These are phyloP conservation scores for Pseudogymnoascus sp. DNA, from an alignment of 2,329 filamentous ascomycete species.

Conservation along the genomic window DNA sequence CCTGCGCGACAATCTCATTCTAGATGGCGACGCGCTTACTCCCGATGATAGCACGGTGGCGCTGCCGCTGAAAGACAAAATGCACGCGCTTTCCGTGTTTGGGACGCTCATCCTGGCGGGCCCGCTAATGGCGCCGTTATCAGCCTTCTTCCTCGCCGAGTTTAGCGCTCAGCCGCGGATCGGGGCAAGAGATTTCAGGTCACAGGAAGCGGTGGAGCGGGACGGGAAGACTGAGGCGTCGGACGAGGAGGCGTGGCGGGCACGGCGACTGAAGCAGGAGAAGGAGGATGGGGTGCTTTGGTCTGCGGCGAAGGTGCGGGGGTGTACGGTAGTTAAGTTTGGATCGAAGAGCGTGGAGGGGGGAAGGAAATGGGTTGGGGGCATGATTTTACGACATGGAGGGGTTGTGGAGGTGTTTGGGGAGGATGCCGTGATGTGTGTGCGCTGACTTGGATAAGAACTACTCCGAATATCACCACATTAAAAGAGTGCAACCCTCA, in stretches of 20 bases:
- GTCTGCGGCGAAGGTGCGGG: slow-evolving; percentile 72
- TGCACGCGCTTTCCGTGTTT: slow-evolving; percentile 68
- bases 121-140: slow-evolving; percentile 54
- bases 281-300: slow-evolving; percentile 57
- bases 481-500: neutral
- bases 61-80: slow-evolving; percentile 45
- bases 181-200: slow-evolving; percentile 69
- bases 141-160: slow-evolving; percentile 67
- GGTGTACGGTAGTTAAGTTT: slow-evolving; percentile 88
- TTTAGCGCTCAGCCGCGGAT: slow-evolving; percentile 74
- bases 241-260: slow-evolving; percentile 45
- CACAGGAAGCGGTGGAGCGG: slow-evolving; percentile 40
- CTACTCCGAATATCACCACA: neutral
- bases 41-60: slow-evolving; percentile 29
- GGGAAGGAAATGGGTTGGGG: slow-evolving; percentile 69
- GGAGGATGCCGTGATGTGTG: slow-evolving; percentile 69
- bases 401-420: slow-evolving; percentile 66
- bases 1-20: slow-evolving; percentile 74
- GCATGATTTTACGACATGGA: slow-evolving; percentile 66
- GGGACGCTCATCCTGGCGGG: slow-evolving; percentile 82
- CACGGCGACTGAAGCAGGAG: slow-evolving; percentile 49
- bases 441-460: slow-evolving; percentile 32
- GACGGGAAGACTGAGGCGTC: slow-evolving; percentile 32
- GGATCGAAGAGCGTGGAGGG: slow-evolving; percentile 74
- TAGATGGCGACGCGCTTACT: slow-evolving; percentile 48